These are phyloP conservation scores for Malassezia sp. DNA, from an alignment of 1,284 basidiomycete genomes.

Conservation along the genomic window DNA sequence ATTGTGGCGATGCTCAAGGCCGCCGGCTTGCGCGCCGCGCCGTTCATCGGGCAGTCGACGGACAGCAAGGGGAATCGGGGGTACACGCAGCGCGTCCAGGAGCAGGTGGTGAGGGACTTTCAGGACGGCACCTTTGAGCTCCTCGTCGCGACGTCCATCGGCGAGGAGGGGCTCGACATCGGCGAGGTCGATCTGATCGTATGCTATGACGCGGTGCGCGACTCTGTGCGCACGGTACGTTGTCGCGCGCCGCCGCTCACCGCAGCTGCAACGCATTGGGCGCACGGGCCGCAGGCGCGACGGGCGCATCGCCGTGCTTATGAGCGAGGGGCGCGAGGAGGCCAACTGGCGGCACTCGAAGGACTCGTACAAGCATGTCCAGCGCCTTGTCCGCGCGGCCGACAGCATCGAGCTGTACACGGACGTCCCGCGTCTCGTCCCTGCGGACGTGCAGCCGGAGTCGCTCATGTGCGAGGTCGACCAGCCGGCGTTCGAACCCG, in stretches of 20 bases:
- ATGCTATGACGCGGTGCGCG: slow-evolving; percentile 93
- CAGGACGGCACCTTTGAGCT: slow-evolving; percentile 79
- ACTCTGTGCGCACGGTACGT: slow-evolving; percentile 85
- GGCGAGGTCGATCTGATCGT: slow-evolving; percentile 95
- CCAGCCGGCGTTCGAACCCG: slow-evolving; percentile 45
- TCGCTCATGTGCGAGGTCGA: slow-evolving; percentile 66
- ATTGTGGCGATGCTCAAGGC: slow-evolving; percentile 59
- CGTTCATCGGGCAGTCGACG: slow-evolving; percentile 82
- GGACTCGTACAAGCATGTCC: slow-evolving; percentile 75
- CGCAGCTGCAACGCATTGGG: slow-evolving; percentile 90
- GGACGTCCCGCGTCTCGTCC: slow-evolving; percentile 77
- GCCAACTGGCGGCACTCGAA: slow-evolving; percentile 81
- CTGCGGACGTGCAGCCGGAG: slow-evolving; percentile 62
- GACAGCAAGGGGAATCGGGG: slow-evolving; percentile 79
- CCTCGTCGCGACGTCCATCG: slow-evolving; percentile 89
- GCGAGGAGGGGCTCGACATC: slow-evolving; percentile 98
- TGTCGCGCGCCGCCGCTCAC: too few species aligned
- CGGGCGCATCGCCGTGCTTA: slow-evolving; percentile 81
- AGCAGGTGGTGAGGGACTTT: slow-evolving; percentile 76
- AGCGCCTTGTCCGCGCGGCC: slow-evolving; percentile 73
- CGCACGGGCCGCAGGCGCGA: slow-evolving; percentile 86
- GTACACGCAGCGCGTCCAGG: slow-evolving; percentile 78
- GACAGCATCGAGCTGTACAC: slow-evolving; percentile 78
- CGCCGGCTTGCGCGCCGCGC: slow-evolving; percentile 54
- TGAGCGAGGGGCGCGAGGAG: slow-evolving; percentile 83